These are phyloP conservation scores for Aspergillus luchuensis DNA, from an alignment of 2,329 filamentous ascomycete genomes.

Conservation along the genomic window DNA sequence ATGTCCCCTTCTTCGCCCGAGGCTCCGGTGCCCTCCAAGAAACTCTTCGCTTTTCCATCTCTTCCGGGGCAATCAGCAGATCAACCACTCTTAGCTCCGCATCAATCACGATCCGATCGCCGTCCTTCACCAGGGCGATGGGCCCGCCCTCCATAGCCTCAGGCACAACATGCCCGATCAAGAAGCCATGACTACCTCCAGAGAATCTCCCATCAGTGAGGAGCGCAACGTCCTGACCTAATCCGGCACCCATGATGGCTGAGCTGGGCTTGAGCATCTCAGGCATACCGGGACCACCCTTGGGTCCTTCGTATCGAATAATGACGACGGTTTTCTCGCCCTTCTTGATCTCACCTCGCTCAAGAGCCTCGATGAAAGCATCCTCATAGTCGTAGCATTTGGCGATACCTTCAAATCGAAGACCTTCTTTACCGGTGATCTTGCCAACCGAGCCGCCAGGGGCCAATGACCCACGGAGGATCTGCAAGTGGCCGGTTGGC, in stretches of 20 bases:
- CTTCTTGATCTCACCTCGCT: constrained; percentile 65
- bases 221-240: constrained; percentile 66
- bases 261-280: constrained; percentile 70
- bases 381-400: constrained; percentile 67
- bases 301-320: constrained; percentile 70
- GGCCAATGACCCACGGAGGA: constrained; percentile 66
- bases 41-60: constrained; percentile 10
- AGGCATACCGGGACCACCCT: constrained; percentile 70
- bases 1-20: constrained; percentile 9
- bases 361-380: constrained; percentile 64
- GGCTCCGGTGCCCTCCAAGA: constrained; percentile 8
- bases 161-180: constrained; percentile 33
- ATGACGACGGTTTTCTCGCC: constrained; percentile 70
- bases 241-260: constrained; percentile 70
- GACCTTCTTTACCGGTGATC: constrained; percentile 70
- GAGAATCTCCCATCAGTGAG: constrained; percentile 59
- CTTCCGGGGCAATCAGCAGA: constrained; percentile 6
- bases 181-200: constrained; percentile 49
- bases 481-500: constrained; percentile 66
- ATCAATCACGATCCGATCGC: constrained; percentile 16
- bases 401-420: constrained; percentile 63
- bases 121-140: constrained; percentile 12
- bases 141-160: constrained; percentile 17
- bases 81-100: constrained; percentile 14
- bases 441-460: constrained; percentile 68